Base-by-base conservation (phyloP, 2,329 filamentous ascomycete genomes). In the Colletotrichum graminicola region DNA sequence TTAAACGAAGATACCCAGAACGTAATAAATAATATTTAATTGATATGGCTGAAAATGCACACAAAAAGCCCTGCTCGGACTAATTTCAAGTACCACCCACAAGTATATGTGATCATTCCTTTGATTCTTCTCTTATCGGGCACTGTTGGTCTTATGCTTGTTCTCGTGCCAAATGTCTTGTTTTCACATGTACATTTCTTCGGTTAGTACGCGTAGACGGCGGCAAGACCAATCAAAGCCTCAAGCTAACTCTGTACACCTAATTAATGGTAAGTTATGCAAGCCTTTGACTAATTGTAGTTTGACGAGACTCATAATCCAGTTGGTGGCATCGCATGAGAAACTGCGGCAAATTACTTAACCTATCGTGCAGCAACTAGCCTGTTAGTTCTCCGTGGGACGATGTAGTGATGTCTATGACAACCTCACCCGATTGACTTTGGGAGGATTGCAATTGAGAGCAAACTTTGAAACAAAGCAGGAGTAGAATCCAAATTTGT, bases 21-120 rank as follows among this genome's bases (percentile, higher is more conserved):
- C n/a, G 23, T 45, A 39, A 5, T 34, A 21, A n/a, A n/a, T n/a
- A n/a, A n/a, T n/a, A n/a, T n/a, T n/a, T 12, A n/a, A 5, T 29
- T n/a, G 5, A 60, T 32, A 32, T 14, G 16, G 10, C 7, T 32
- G 3, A 23, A 3, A 18, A 29, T 18, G 23, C 1, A 6, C n/a
- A 1, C 3, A 2, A 10, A 16, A 14, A 51, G 12, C 2, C 12
- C 14, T 5, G 0, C n/a, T 3, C 23, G 14, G 23, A 3, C 2
- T 5, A 5, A 5, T n/a, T 12, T 51, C 5, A 1, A 23, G 16
- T 8, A 16, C 8, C 47, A 29, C 47, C 12, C 16, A 7, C 12
- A 14, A 16, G 16, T 10, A 32, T 7, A 7, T 14, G 2, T 18
- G 16, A 5, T 10, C 14, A 21, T 29, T 26, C 14, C 2, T 8